Conservation (phyloP, 2,329 filamentous ascomycete species). For the Claviceps africana region DNA sequence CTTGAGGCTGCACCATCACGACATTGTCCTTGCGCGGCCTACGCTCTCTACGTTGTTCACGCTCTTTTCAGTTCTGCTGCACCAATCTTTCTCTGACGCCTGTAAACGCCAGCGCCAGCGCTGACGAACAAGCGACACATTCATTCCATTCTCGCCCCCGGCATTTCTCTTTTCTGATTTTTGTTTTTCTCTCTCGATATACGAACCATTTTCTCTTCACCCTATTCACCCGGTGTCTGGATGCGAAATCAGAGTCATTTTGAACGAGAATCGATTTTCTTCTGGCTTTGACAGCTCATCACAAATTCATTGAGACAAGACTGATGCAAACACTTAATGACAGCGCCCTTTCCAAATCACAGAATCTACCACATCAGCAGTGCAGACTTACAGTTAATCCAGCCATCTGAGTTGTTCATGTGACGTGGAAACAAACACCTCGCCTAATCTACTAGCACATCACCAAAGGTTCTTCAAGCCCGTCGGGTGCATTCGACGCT, state of each 20-base stretch:
- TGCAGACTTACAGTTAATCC: not conserved
- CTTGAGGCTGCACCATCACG: not conserved
- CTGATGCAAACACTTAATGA: slow-evolving; percentile 5
- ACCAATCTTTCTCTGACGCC: not conserved
- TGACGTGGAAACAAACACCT: not conserved
- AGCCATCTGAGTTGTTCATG: not conserved
- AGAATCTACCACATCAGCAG: slow-evolving; percentile 4
- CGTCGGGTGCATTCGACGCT: not conserved
- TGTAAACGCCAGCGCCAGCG: not conserved
- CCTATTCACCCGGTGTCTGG: not conserved
- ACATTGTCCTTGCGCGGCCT: not conserved
- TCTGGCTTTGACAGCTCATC: not conserved
- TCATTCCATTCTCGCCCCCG: not conserved
- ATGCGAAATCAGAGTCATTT: slow-evolving; percentile 1
- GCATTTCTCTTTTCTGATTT: not conserved
- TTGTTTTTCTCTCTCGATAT: no score
- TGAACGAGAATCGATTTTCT: not conserved
- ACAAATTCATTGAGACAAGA: slow-evolving; percentile 1
- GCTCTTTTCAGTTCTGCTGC: not conserved
- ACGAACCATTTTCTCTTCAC: not conserved
- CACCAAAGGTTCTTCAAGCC: not conserved
- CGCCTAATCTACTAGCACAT: slow-evolving; percentile 6
- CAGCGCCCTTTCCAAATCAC: not conserved
- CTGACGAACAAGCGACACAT: not conserved
- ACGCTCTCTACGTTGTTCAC: not conserved